Conservation (phyloP, 73 alveolate genomes). For the Tetrahymena malaccensis region DNA sequence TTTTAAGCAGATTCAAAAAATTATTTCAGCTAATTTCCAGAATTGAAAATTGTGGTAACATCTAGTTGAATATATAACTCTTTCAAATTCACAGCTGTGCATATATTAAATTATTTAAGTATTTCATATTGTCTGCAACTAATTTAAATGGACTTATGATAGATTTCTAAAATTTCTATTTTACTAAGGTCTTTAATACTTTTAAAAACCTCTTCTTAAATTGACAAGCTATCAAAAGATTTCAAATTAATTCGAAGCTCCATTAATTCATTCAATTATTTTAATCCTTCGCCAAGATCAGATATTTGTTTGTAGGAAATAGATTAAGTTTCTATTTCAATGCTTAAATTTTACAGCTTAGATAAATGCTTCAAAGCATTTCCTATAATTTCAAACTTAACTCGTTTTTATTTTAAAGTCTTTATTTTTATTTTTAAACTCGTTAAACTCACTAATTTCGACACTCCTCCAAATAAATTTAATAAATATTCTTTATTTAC, state of each 20-base stretch:
- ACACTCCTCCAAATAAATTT: neutral
- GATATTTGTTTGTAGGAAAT: neutral
- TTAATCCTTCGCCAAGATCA: neutral
- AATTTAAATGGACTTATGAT: neutral
- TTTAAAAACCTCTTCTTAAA: neutral
- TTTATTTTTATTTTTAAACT: neutral
- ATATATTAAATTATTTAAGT: no score
- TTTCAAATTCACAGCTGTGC: neutral
- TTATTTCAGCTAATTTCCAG: no score
- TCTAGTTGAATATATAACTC: neutral
- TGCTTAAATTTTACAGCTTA: neutral
- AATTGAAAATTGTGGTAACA: neutral
- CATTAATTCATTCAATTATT: neutral
- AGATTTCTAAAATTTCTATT: neutral
- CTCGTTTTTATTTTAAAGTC: neutral
- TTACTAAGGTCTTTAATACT: neutral
- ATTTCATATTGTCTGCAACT: no score
- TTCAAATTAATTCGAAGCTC: neutral
- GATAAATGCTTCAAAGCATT: neutral
- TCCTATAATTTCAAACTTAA: neutral
- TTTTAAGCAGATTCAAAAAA: neutral
- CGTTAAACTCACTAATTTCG: neutral
- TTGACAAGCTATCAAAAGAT: neutral
- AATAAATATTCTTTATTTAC: neutral
- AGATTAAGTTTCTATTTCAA: neutral